Evolutionary conservation across 257 asterid species (phyloP).

Genomic region (Petrea volubilis): DNA sequence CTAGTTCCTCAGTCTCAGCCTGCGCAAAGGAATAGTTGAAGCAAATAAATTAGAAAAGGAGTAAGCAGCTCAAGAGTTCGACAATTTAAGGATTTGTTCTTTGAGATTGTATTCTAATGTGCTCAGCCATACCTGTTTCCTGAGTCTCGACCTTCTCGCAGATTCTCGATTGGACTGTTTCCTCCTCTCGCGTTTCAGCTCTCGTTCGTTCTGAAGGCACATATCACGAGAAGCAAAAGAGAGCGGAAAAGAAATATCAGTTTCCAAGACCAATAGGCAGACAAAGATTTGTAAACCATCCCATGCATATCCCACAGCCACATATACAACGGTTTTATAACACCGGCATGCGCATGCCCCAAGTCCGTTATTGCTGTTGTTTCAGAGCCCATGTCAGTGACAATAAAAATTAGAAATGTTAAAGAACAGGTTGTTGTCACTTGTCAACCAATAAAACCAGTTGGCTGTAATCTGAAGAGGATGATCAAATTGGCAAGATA

Average conservation of each 20-base stretch:
- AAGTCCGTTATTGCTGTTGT: background rate
- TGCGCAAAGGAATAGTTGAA: constrained; percentile 20
- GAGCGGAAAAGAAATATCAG: no score
- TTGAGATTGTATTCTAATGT: background rate
- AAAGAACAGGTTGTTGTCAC: no score
- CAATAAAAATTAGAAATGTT: no score
- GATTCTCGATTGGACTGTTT: constrained; percentile 98
- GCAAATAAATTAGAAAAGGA: background rate
- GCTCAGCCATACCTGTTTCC: constrained; percentile 74
- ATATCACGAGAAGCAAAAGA: background rate
- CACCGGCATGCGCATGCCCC: background rate
- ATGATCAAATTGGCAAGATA: no score
- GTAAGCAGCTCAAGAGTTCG: background rate
- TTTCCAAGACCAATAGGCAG: background rate
- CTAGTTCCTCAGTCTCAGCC: constrained; percentile 96
- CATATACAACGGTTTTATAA: background rate
- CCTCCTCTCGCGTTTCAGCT: constrained; percentile 88
- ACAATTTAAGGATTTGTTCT: background rate
- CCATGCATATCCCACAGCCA: background rate
- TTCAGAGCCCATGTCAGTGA: no score
- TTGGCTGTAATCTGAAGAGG: no score
- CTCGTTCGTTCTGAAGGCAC: constrained; percentile 69
- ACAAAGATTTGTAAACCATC: background rate
- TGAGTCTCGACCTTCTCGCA: constrained; percentile 94
- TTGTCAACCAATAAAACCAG: no score